Evolutionary conservation across 352 stramenopile genomes (phyloP).

Genomic region (Phytopythium helicoides): DNA sequence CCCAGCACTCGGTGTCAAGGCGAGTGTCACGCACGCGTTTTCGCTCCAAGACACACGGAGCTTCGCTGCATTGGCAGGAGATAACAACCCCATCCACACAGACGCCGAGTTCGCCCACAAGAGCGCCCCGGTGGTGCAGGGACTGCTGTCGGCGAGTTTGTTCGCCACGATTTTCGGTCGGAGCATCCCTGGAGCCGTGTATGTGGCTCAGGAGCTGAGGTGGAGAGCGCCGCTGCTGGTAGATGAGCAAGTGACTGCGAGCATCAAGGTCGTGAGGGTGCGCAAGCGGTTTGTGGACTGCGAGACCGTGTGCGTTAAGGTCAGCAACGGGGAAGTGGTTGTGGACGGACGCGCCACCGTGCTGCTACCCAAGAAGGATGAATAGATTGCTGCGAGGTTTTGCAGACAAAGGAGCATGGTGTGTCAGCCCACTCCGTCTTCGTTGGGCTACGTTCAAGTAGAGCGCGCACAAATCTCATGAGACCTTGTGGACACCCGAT

Average conservation of each 20-base stretch:
- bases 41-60: constrained; percentile 49
- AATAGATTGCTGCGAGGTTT: too few species aligned
- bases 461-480: too few species aligned
- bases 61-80: constrained; percentile 66
- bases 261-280: constrained; percentile 57
- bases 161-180: constrained; percentile 83
- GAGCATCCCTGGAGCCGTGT: constrained; percentile 68
- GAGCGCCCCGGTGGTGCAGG: constrained; percentile 63
- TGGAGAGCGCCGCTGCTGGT: constrained; percentile 67
- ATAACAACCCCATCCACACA: constrained; percentile 79
- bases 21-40: constrained; percentile 58
- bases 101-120: constrained; percentile 37
- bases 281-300: constrained; percentile 74
- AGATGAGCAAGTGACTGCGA: constrained; percentile 51
- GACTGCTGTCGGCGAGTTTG: constrained; percentile 75
- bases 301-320: constrained; percentile 62
- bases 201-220: constrained; percentile 69
- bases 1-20: constrained; percentile 53
- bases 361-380: constrained; percentile 36
- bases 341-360: constrained; percentile 71
- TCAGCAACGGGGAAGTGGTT: constrained; percentile 40
- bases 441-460: too few species aligned
- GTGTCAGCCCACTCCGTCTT: too few species aligned
- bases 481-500: too few species aligned
- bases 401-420: too few species aligned